phyloP scores from a whole-genome alignment of 495 filamentous ascomycete species.

The Penicillium paradoxum region DNA sequence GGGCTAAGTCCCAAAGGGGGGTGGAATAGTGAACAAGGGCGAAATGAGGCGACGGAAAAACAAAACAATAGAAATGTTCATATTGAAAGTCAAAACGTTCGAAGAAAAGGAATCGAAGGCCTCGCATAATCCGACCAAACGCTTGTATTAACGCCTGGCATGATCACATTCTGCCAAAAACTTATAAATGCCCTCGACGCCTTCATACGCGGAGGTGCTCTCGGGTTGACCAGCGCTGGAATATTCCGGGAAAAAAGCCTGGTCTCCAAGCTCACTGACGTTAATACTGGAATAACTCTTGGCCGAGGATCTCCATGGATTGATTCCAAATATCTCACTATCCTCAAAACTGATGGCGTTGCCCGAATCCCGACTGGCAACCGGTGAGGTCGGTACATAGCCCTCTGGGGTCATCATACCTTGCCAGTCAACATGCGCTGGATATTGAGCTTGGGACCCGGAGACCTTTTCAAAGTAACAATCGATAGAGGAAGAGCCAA shows the following conservation, averaged over 20 bases:
- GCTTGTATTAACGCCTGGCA: slow-evolving; percentile 28
- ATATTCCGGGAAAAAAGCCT: slow-evolving; percentile 34
- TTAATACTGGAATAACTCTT: slow-evolving; percentile 49
- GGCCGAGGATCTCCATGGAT: slow-evolving; percentile 46
- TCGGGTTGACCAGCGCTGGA: slow-evolving; percentile 33
- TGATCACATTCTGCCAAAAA: slow-evolving; percentile 85
- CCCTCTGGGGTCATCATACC: slow-evolving; percentile 51
- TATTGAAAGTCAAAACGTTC: too few relatives aligned
- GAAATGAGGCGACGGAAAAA: not conserved
- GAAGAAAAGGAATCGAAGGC: slow-evolving; percentile 2
- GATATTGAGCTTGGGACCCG: slow-evolving; percentile 17
- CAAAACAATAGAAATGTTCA: not conserved
- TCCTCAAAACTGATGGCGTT: slow-evolving; percentile 44
- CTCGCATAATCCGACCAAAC: not conserved
- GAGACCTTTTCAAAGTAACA: slow-evolving; percentile 30
- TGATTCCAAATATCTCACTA: slow-evolving; percentile 39
- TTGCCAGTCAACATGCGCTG: slow-evolving; percentile 48
- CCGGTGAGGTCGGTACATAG: slow-evolving; percentile 20
- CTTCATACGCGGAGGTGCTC: slow-evolving; percentile 61
- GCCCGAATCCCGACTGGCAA: slow-evolving; percentile 19
- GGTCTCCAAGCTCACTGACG: slow-evolving; percentile 49
- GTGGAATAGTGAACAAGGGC: not conserved
- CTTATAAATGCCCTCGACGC: slow-evolving; percentile 77
- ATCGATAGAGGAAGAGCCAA: slow-evolving; percentile 28
- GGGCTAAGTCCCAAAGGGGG: slow-evolving; percentile 3